A percentile compares a stretch with the other conserved stretches of the same genome.
Evolutionary conservation across 306 rosid genomes (phyloP).

Genomic region (Carpinus fangiana): DNA sequence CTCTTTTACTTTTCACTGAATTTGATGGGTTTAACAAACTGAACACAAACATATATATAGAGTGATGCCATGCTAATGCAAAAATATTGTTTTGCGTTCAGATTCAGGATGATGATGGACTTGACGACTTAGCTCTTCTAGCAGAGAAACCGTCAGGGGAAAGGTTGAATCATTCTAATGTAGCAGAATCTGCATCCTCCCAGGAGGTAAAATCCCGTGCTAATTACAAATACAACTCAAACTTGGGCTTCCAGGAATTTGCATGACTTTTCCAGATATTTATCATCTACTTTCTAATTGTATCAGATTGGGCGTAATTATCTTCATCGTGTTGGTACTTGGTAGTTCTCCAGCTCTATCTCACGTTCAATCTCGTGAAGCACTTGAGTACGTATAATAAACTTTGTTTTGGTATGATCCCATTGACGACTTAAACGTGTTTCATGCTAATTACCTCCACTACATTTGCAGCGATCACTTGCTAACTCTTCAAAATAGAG

Average conservation of each 20-base stretch:
- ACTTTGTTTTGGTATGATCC: too few species aligned
- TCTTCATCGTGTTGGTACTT: slow-evolving; percentile 74
- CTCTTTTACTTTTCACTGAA: neutral
- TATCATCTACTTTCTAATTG: slow-evolving; percentile 20
- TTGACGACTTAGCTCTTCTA: slow-evolving; percentile 45
- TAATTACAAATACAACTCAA: slow-evolving; percentile 17
- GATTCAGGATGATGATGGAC: slow-evolving; percentile 79
- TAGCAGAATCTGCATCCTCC: slow-evolving; percentile 30
- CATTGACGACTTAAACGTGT: too few species aligned
- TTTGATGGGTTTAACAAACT: too few species aligned
- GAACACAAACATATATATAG: too few species aligned
- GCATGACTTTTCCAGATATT: neutral
- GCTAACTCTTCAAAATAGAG: slow-evolving; percentile 11
- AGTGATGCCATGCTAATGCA: slow-evolving; percentile 9
- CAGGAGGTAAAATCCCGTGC: slow-evolving; percentile 52
- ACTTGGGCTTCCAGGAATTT: too few species aligned
- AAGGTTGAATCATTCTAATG: slow-evolving; percentile 50
- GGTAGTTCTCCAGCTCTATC: slow-evolving; percentile 72
- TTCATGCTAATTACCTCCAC: too few species aligned
- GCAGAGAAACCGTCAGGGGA: slow-evolving; percentile 40
- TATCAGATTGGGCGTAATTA: slow-evolving; percentile 61
- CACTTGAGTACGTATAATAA: slow-evolving; percentile 60
- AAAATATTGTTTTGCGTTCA: slow-evolving; percentile 20
- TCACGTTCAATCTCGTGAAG: slow-evolving; percentile 75
- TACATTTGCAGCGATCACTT: too few species aligned